These are phyloP conservation scores for Pholiota adiposa DNA, from an alignment of 1,284 basidiomycete genomes.

Conservation along the genomic window DNA sequence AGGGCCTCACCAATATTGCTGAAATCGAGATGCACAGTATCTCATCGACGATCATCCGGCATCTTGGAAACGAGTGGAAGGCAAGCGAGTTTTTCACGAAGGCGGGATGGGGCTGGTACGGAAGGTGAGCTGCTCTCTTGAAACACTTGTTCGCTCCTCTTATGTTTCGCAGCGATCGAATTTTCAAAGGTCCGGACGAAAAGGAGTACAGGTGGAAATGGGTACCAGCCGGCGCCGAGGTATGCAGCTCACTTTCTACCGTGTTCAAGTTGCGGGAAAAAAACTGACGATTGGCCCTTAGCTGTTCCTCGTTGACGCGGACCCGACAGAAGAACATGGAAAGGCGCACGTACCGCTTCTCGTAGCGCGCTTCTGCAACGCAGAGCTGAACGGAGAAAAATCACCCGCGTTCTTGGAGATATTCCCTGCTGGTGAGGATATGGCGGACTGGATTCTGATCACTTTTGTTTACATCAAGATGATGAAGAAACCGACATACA, in stretches of 20 bases:
- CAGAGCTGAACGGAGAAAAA: slow-evolving; percentile 17
- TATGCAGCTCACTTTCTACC: neutral
- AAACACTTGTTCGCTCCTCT: neutral
- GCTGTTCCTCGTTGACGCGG: slow-evolving; percentile 30
- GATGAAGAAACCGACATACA: slow-evolving; percentile 3
- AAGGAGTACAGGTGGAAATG: slow-evolving; percentile 40
- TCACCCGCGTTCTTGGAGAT: slow-evolving; percentile 33
- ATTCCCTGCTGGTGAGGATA: slow-evolving; percentile 32
- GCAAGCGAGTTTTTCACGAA: slow-evolving; percentile 33
- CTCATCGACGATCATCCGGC: slow-evolving; percentile 30
- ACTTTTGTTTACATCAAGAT: slow-evolving; percentile 36
- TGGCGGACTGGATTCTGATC: slow-evolving; percentile 37
- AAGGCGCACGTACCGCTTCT: slow-evolving; percentile 18
- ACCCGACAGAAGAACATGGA: slow-evolving; percentile 14
- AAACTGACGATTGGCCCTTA: slow-evolving; percentile 6
- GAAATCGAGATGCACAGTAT: slow-evolving; percentile 33
- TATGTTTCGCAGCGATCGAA: slow-evolving; percentile 26
- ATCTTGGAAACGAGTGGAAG: slow-evolving; percentile 26
- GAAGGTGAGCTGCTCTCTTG: slow-evolving; percentile 24
- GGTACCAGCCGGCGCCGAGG: slow-evolving; percentile 24
- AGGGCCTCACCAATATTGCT: slow-evolving; percentile 32
- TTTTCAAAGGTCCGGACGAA: slow-evolving; percentile 38
- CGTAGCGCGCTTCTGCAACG: slow-evolving; percentile 29
- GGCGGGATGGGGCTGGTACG: slow-evolving; percentile 24
- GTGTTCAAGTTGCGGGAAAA: neutral